Evolutionary conservation across 2,329 filamentous ascomycete species (phyloP), one percentile per base, ranked within the genome.

Genomic region (Calonectria ilicicola): DNA sequence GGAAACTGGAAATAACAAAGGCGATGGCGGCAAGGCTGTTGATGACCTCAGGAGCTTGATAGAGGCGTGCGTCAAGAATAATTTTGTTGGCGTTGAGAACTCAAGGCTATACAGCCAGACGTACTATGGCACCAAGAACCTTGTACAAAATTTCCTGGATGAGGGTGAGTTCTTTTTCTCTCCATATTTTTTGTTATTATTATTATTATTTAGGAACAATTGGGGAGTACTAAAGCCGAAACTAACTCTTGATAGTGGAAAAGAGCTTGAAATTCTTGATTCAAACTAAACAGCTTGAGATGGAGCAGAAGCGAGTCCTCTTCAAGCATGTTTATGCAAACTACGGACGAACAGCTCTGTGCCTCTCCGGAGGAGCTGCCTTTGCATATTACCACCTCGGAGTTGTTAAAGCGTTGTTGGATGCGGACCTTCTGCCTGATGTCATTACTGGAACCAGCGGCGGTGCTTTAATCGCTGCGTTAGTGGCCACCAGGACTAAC

Each of bases 321-420:
- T 98, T 98, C 87, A 97, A 96, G 82, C 93, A 97, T 73, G 88
- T 98, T 47, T 92, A 95, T 72, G 94, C 94, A 69, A 98, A 98
- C 82, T 98, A 94, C 79, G 97, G 97, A 35, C 93, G 96, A 35
- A 98, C 96, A 8, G 97, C 97, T 0, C 88, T 99, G 3, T 99
- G 96, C 81, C 87, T 99, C 1, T 98, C 95, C 5, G 97, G 97
- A 2, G 97, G 97, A 0, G 97, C 96, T 4, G 94, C 94, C 0
- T 98, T 99, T 84, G 95, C 97, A 6, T 98, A 98, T 82, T 98
- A 98, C 82, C 97, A 99, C 82, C 95, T 98, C 75, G 97, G 97
- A 14, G 94, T 99, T 12, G 91, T 97, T 63, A 96, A 95, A 82
- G 96, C 96, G 10, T 88, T 98, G 5, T 87, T 98, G 7, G 97